Evolutionary conservation across 257 asterid species (phyloP), one percentile per base, ranked within the genome.

Genomic region (Plantago elongata): DNA sequence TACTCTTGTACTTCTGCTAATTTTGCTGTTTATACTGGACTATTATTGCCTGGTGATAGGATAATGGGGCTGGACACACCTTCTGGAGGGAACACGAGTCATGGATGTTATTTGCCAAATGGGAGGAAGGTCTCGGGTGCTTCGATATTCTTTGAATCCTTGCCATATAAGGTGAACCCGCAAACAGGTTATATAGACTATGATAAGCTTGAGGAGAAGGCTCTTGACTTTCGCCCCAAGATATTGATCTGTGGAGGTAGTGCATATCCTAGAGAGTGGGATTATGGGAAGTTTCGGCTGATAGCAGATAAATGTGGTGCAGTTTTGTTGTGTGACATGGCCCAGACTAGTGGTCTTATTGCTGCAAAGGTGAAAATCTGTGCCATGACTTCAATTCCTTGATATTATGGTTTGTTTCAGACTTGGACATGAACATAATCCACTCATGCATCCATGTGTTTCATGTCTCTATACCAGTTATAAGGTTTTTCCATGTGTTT

Each of bases 21-120:
- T 72, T 89, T 86, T 61, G 89, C 97, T 14, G 97, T 84, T 9
- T 89, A 86, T 62, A 83, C 97, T 0, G 94, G 96, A 17, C 75
- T 88, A 60, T 70, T 88, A 64, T 70, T 83, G 42, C 96, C 96
- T 9, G 94, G 96, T 48, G 97, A 89, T 79, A 67, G 97, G 70
- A 89, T 89, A 70, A 89, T 89, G 95, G 97, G 97, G 64, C 69
- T 89, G 79, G 97, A 89, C 67, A 81, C 93, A 2, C 97, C 95
- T 1, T 89, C 97, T 27, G 97, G 97, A 47, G 96, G 96, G 44
- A 85, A 88, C 64, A 81, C 96, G 13, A 88, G 96, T 66, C 96
- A 88, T 54, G 96, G 96, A 3, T 88, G 77, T 69, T 88, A 85
- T 75, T 82, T 83, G 58, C 96, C 94, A 1, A 88, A 88, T 68